Base-by-base conservation (phyloP, 371 early-diverging fungal species). In the Rhizopus arrhizus region DNA sequence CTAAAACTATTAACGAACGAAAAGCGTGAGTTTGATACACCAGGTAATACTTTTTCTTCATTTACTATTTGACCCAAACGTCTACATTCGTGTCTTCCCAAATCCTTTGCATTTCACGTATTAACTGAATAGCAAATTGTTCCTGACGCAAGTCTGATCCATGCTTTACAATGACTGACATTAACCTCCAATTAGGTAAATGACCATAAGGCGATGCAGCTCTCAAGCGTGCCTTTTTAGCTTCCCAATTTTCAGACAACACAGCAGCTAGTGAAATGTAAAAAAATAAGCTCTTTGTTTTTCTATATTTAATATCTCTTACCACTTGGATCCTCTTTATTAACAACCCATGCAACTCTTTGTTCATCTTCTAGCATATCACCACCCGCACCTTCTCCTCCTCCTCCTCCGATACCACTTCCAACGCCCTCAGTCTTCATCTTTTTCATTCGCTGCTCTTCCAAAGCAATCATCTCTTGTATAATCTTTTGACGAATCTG, bases 121-220 rank as follows among this genome's bases (percentile, higher is more conserved):
- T 93, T 52, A 99, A 68, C 75, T 99, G 98, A 32, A 93, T 83
- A 3, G 99, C 99, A 63, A 99, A 85, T 61, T 97, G 95, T 73
- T 99, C 99, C 72, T 99, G 99, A 45, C 96, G 86, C 64, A 99
- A 76, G 76, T 97, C 98, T 0, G 93, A 92, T 0, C 99, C 99
- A 10, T 94, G 91, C 72, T 99, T 99, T 11, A 99, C 96, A 75
- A 99, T 99, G 8, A 98, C 89, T 11, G 97, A 95, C 4, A 91
- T 68, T 38, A 98, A 74, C 36, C 84, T 80, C 98, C 98, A 99
- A 45, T 88, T 89, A 28, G 85, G 87, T 49, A 86, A 68, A 31
- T 86, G 77, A 0, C 93, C 94, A 78, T 86, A 99, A 0, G 93
- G 92, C 9, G 96, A 96, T 1, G 84, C 70, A 8, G 80, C 85